Evolutionary conservation across 306 rosid species (phyloP).

Genomic region (Cicer bijugum): DNA sequence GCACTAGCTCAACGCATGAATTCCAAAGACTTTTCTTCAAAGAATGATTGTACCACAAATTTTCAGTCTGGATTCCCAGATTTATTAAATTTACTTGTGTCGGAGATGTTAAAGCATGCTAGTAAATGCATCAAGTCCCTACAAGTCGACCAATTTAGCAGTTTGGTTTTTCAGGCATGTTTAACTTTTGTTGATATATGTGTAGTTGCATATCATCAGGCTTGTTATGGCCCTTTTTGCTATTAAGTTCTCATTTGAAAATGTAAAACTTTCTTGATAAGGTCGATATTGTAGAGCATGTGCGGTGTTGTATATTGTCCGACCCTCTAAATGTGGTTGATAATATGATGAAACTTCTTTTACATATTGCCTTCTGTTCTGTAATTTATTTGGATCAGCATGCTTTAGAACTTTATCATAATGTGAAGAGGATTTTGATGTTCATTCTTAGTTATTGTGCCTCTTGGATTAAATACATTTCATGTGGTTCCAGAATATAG

Average conservation of each 20-base stretch:
- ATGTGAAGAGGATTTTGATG: constrained; percentile 20
- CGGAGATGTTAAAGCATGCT: constrained; percentile 61
- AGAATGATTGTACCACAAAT: constrained; percentile 43
- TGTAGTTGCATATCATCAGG: constrained; percentile 10
- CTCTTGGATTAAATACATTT: constrained; percentile 22
- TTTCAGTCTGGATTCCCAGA: constrained; percentile 64
- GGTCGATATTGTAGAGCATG: constrained; percentile 23
- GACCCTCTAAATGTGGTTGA: constrained; percentile 26
- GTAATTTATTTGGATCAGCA: constrained; percentile 14
- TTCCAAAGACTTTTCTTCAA: constrained; percentile 55
- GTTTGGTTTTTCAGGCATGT: constrained; percentile 89
- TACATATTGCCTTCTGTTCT: constrained; percentile 18
- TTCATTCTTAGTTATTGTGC: constrained; percentile 14
- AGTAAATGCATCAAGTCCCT: constrained; percentile 53
- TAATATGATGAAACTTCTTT: constrained; percentile 11
- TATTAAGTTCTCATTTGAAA: constrained; percentile 1
- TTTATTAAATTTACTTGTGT: constrained; percentile 68
- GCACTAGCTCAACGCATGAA: constrained; percentile 70
- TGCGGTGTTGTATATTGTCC: constrained; percentile 31
- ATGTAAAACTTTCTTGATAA: constrained; percentile 7
- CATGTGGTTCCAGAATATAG: background rate
- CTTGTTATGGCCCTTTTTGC: constrained; percentile 9
- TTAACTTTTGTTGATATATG: constrained; percentile 18
- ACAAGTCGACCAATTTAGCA: constrained; percentile 79
- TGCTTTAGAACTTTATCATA: constrained; percentile 31